Conservation (phyloP, 306 rosid species). For the Glycyrrhiza uralensis region DNA sequence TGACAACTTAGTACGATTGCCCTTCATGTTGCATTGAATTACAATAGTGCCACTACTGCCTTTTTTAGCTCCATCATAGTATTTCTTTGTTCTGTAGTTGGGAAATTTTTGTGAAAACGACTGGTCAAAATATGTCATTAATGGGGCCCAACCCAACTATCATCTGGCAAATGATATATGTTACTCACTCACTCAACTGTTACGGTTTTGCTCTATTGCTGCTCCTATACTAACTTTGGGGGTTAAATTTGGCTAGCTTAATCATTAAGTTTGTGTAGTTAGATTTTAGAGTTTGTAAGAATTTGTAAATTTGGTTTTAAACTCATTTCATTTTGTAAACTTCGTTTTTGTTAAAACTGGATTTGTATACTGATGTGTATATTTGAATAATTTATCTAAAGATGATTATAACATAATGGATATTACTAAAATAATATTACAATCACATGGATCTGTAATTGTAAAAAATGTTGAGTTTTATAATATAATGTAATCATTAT, state of each 20-base stretch:
- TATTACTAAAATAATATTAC: too few species aligned
- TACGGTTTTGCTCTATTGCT: neutral
- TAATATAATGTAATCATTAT: too few species aligned
- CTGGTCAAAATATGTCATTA: slow-evolving; percentile 29
- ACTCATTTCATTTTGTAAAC: too few species aligned
- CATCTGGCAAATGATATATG: slow-evolving; percentile 7
- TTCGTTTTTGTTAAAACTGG: too few species aligned
- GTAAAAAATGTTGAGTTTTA: too few species aligned
- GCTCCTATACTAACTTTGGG: neutral
- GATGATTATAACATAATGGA: too few species aligned
- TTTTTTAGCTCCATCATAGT: neutral
- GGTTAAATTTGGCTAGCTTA: neutral
- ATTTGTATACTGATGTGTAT: too few species aligned
- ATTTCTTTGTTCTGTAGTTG: neutral
- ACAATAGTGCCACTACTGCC: slow-evolving; percentile 26
- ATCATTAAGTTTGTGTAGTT: too few species aligned
- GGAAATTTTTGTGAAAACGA: slow-evolving; percentile 2
- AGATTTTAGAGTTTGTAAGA: too few species aligned
- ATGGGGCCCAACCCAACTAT: slow-evolving; percentile 16
- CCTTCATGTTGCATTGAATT: slow-evolving; percentile 26
- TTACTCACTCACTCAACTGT: neutral
- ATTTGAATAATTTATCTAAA: too few species aligned
- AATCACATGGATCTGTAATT: too few species aligned
- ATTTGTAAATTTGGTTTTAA: too few species aligned
- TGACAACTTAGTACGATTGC: slow-evolving; percentile 14